Percentiles rank a stretch among this genome's conserved stretches.
Conservation (phyloP, 2,329 filamentous ascomycete genomes). For the Aspergillus pseudoviridinutans region DNA sequence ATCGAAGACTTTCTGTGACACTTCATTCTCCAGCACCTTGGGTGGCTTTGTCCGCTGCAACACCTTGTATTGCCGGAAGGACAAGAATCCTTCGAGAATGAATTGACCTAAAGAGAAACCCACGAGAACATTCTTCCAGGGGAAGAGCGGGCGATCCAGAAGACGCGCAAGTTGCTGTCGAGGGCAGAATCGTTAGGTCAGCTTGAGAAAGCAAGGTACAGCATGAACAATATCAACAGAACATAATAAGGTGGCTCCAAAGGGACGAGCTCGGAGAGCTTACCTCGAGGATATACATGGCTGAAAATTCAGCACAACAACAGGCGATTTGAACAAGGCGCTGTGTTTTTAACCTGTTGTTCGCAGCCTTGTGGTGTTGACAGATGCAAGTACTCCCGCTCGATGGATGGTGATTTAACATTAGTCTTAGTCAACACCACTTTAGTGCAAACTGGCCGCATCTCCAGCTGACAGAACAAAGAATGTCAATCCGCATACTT, state of each 20-base stretch:
- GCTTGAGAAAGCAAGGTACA: constrained; percentile 4
- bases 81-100: constrained; percentile 83
- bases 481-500: background rate
- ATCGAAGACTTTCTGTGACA: constrained; percentile 85
- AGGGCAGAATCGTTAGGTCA: constrained; percentile 9
- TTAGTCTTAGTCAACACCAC: constrained; percentile 3
- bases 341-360: constrained; percentile 10
- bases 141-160: constrained; percentile 88
- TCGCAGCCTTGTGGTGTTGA: background rate
- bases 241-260: background rate
- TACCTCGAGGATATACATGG: constrained; percentile 38
- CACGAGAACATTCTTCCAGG: constrained; percentile 95
- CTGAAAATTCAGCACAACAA: constrained; percentile 17
- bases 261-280: background rate
- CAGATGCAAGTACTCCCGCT: constrained; percentile 12
- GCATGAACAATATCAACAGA: background rate
- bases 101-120: constrained; percentile 92
- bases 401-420: background rate
- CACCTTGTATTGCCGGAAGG: constrained; percentile 83
- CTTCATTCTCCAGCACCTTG: constrained; percentile 81
- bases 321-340: constrained; percentile 5
- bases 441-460: background rate
- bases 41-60: constrained; percentile 76
- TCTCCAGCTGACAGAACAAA: background rate
- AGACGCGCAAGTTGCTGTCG: constrained; percentile 67